Conservation (phyloP, 495 filamentous ascomycete genomes). For the Cladorrhinum samala region DNA sequence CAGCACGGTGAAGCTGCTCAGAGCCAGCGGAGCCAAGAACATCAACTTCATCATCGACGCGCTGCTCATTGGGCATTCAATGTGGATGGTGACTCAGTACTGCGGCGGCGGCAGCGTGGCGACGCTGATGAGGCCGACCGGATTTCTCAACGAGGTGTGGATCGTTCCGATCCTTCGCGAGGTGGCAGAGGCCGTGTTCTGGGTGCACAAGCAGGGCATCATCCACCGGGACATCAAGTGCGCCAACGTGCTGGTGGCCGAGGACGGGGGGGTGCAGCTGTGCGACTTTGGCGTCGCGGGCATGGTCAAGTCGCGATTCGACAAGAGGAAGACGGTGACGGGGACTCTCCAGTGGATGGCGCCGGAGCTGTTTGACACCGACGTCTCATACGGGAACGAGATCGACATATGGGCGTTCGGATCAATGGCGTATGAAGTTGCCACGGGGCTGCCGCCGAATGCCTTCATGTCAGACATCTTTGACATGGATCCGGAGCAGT, state of each 20-base stretch:
- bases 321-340: slow-evolving; percentile 88
- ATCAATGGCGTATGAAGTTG: slow-evolving; percentile 84
- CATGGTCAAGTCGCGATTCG: slow-evolving; percentile 69
- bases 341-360: slow-evolving; percentile 98
- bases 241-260: slow-evolving; percentile 85
- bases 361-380: slow-evolving; percentile 67
- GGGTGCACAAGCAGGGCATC: slow-evolving; percentile 84
- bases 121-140: slow-evolving; percentile 63
- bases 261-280: slow-evolving; percentile 79
- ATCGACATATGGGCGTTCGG: slow-evolving; percentile 97
- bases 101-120: slow-evolving; percentile 93
- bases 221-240: slow-evolving; percentile 97
- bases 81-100: slow-evolving; percentile 96
- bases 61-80: slow-evolving; percentile 72
- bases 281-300: slow-evolving; percentile 96
- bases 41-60: slow-evolving; percentile 88
- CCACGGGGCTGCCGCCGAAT: slow-evolving; percentile 77
- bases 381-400: slow-evolving; percentile 54
- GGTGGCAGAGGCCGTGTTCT: slow-evolving; percentile 74
- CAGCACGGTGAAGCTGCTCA: slow-evolving; percentile 74
- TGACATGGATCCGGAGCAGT: slow-evolving; percentile 41
- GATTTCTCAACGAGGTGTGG: slow-evolving; percentile 77
- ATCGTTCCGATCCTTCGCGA: slow-evolving; percentile 87
- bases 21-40: slow-evolving; percentile 77
- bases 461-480: slow-evolving; percentile 28